Base-by-base conservation (phyloP, 1,139 yeast species). In the Suzukiozyma palmioleophila region DNA sequence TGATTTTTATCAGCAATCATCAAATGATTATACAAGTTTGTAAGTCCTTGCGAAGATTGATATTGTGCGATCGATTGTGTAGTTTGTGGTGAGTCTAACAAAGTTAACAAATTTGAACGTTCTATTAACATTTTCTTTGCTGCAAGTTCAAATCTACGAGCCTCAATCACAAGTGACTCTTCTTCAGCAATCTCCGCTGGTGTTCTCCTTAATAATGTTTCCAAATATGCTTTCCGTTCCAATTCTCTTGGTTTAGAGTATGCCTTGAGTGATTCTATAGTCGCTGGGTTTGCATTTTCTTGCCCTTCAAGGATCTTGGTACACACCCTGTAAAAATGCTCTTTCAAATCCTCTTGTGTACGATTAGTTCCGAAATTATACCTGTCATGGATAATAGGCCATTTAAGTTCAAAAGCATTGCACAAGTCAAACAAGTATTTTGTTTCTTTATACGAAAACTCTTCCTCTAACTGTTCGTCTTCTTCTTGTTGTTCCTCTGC, bases 151-250 rank as follows among this genome's bases (percentile, higher is more conserved):
- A 92, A 86, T 48, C 95, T 79, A 42, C 96, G 78, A 1, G 97
- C 95, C 57, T 92, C 98, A 35, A 90, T 81, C 3, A 92, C 88
- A 38, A 92, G 68, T 0, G 96, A 88, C 59, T 94, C 97, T 59
- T 92, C 99, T 60, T 92, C 98, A 0, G 98, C 97, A 32, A 92
- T 87, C 57, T 92, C 98, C 0, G 97, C 96, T 0, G 98, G 97
- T 3, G 94, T 82, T 50, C 99, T 70, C 40, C 80, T 79, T 35
- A 92, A 68, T 26, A 92, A 66, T 47, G 86, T 78, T 50, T 82
- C 84, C 39, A 92, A 66, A 55, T 92, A 92, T 39, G 78, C 77
- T 52, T 90, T 92, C 49, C 98, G 76, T 49, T 83, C 87, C 18
- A 75, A 46, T 57, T 94, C 98, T 47, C 78, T 79, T 2, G 64